Conservation (phyloP, 139 green algal genomes). For the Klebsormidium nitens region DNA sequence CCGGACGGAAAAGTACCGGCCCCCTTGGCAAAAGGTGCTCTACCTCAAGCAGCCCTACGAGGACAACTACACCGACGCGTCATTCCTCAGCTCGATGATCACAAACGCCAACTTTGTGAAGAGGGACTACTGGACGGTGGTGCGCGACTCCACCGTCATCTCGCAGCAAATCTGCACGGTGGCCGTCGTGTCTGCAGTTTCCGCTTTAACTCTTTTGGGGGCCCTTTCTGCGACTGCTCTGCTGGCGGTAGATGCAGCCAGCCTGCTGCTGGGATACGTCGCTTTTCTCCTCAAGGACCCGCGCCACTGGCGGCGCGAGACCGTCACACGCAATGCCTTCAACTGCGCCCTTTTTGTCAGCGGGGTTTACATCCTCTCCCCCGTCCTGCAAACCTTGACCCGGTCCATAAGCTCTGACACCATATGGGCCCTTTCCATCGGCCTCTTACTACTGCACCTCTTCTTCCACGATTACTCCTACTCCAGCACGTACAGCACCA, state of each 20-base stretch:
- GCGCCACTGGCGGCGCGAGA: background rate
- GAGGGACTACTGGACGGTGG: slow-evolving; percentile 60
- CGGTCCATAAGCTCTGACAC: slow-evolving; percentile 71
- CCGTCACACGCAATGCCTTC: slow-evolving; percentile 10
- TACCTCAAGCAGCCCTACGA: slow-evolving; percentile 32
- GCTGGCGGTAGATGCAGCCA: slow-evolving; percentile 16
- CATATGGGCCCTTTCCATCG: slow-evolving; percentile 56
- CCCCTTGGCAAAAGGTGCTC: slow-evolving; percentile 30
- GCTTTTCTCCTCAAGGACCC: background rate
- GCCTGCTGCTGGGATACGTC: no score
- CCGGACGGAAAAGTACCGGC: no score
- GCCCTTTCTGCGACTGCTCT: background rate
- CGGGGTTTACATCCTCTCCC: slow-evolving; percentile 65
- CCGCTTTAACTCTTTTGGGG: slow-evolving; percentile 48
- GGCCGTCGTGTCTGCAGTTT: slow-evolving; percentile 41
- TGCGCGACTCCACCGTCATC: slow-evolving; percentile 54
- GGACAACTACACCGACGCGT: slow-evolving; percentile 34
- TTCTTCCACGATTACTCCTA: slow-evolving; percentile 80
- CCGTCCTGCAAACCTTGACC: slow-evolving; percentile 68
- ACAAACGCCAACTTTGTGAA: slow-evolving; percentile 30
- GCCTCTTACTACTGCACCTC: slow-evolving; percentile 66
- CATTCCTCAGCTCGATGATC: slow-evolving; percentile 30
- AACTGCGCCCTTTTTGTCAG: slow-evolving; percentile 24
- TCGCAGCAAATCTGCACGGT: slow-evolving; percentile 69
- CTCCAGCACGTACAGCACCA: slow-evolving; percentile 7